phyloP scores from a whole-genome alignment of 768 basidiomycete species.

The Agrocybe chaxingu region DNA sequence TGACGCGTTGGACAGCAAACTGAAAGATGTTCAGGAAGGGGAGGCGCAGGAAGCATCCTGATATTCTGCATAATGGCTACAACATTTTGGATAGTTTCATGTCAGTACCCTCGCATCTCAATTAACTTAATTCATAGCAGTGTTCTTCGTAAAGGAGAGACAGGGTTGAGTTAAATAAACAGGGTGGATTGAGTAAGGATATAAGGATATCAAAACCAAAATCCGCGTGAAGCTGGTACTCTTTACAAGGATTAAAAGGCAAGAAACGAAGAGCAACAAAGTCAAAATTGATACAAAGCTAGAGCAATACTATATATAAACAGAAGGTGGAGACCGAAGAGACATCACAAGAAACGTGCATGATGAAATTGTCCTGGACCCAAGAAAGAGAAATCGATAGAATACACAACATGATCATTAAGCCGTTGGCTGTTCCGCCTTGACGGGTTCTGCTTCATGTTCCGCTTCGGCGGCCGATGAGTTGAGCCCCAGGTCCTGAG shows the following conservation, averaged over 20 bases:
- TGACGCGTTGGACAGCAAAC: constrained; percentile 40
- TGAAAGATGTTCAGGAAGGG: constrained; percentile 34
- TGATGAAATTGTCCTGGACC: constrained; percentile 18
- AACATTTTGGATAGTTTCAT: constrained; percentile 8
- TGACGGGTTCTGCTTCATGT: constrained; percentile 60
- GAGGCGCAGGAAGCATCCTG: constrained; percentile 16
- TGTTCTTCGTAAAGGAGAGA: constrained; percentile 10
- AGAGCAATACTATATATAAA: constrained; percentile 20
- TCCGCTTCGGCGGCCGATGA: constrained; percentile 57
- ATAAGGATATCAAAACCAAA: constrained; percentile 35
- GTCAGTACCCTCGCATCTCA: constrained; percentile 1
- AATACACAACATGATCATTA: constrained; percentile 21
- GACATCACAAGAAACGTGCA: constrained; percentile 19
- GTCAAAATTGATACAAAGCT: constrained; percentile 25
- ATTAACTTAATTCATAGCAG: constrained; percentile 13
- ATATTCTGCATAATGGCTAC: background rate
- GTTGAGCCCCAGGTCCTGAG: constrained; percentile 64
- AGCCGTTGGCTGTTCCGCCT: constrained; percentile 52
- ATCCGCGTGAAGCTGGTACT: constrained; percentile 24
- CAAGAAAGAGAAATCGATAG: constrained; percentile 16
- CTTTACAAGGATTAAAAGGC: constrained; percentile 40
- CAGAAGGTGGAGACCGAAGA: constrained; percentile 12
- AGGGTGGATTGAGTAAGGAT: constrained; percentile 19
- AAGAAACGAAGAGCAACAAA: constrained; percentile 16
- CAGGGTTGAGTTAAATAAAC: constrained; percentile 25